A percentile compares a stretch with the other conserved stretches of the same genome.
phyloP scores from a whole-genome alignment of 345 rosid species.

The Bruguiera gymnorhiza region DNA sequence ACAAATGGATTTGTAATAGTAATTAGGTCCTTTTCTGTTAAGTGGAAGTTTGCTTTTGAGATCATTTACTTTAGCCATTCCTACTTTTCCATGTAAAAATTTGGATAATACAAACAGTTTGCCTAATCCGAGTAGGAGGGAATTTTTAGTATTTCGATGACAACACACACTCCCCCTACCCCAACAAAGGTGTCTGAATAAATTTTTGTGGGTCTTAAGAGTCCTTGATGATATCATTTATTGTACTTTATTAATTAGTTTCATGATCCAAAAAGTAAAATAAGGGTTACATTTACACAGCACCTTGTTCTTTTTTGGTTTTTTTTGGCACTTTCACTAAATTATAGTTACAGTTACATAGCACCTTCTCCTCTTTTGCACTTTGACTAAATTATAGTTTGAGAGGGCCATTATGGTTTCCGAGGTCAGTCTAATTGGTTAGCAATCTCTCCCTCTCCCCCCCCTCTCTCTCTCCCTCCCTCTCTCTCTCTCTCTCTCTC shows the following conservation, averaged over 20 bases:
- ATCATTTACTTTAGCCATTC: neutral
- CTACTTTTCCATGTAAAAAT: constrained; percentile 9
- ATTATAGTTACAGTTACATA: constrained; percentile 12
- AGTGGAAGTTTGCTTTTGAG: neutral
- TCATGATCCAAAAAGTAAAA: constrained; percentile 14
- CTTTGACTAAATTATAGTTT: constrained; percentile 7
- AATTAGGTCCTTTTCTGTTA: neutral
- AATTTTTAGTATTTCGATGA: constrained; percentile 23
- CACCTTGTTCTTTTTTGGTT: too few species aligned
- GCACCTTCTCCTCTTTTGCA: neutral
- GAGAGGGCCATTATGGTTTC: constrained; percentile 22
- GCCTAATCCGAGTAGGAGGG: constrained; percentile 22
- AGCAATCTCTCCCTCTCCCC: neutral
- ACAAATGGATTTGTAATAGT: too few species aligned
- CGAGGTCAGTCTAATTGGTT: constrained; percentile 1
- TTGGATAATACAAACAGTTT: constrained; percentile 1
- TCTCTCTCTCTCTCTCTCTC: constrained; percentile 6
- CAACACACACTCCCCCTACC: too few species aligned
- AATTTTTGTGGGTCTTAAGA: neutral
- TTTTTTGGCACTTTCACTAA: too few species aligned
- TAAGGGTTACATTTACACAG: constrained; percentile 18
- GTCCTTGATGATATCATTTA: constrained; percentile 14
- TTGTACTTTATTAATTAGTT: constrained; percentile 16
- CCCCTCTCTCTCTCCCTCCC: too few species aligned
- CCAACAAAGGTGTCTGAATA: neutral